These are phyloP conservation scores for Furcasterigmium sp. DNA, from an alignment of 2,329 filamentous ascomycete species.

Conservation along the genomic window DNA sequence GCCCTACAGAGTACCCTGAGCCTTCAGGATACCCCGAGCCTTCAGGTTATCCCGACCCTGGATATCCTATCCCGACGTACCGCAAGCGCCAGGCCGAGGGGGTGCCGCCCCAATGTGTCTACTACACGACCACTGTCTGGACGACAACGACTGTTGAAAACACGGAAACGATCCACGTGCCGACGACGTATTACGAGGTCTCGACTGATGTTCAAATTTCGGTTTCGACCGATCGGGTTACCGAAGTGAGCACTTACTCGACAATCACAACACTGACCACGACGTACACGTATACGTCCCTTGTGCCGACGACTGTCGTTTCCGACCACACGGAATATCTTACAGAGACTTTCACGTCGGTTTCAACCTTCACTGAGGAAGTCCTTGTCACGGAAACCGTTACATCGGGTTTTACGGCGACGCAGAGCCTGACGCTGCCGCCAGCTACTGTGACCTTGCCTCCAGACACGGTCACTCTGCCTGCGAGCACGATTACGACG, in stretches of 20 bases:
- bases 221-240: conserved; percentile 6
- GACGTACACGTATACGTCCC: conserved; percentile 5
- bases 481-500: conserved; percentile 1
- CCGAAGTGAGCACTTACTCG: conserved; percentile 1
- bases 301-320: conserved; percentile 9
- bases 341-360: conserved; percentile 8
- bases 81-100: conserved; percentile 1
- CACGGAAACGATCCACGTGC: conserved; percentile 7
- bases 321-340: conserved; percentile 8
- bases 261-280: conserved; percentile 8
- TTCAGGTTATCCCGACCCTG: not conserved
- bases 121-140: conserved; percentile 12
- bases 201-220: conserved; percentile 4
- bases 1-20: not conserved
- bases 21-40: too few relatives aligned
- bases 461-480: conserved; percentile 1
- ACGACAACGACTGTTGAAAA: conserved; percentile 12
- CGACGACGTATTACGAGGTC: conserved; percentile 5
- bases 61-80: conserved; percentile 1
- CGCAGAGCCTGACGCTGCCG: conserved; percentile 4
- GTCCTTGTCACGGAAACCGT: conserved; percentile 9
- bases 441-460: not conserved
- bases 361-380: conserved; percentile 6
- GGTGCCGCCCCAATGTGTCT: conserved; percentile 9
- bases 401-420: conserved; percentile 6